These are phyloP conservation scores for Fraxinus pennsylvanica DNA, from an alignment of 257 asterid genomes.

Conservation along the genomic window DNA sequence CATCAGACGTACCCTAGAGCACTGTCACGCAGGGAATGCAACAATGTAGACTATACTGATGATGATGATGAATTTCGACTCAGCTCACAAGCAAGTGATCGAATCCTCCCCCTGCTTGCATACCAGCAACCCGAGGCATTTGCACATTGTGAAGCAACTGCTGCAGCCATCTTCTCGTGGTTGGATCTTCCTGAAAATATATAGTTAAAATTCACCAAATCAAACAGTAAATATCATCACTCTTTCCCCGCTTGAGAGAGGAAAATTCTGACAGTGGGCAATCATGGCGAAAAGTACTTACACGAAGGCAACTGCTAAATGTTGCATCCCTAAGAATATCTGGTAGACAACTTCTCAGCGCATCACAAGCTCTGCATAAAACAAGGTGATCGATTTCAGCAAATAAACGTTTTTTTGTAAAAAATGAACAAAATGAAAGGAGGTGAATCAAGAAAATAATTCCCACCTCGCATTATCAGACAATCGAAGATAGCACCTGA, in stretches of 20 bases:
- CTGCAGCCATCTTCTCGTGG: slow-evolving; percentile 84
- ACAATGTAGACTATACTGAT: not conserved
- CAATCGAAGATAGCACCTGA: slow-evolving; percentile 88
- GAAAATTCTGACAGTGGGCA: not conserved
- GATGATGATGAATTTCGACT: not conserved
- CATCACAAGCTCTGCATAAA: slow-evolving; percentile 79
- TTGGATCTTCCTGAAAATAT: slow-evolving; percentile 69
- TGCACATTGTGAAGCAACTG: slow-evolving; percentile 78
- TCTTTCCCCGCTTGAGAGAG: not conserved
- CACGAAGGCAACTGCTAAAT: slow-evolving; percentile 75
- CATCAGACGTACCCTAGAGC: not conserved
- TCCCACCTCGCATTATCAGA: slow-evolving; percentile 76
- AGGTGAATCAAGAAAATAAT: not conserved
- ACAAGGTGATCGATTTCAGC: slow-evolving; percentile 15
- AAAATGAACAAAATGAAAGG: not conserved
- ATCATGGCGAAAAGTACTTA: slow-evolving; percentile 34
- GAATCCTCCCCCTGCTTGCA: slow-evolving; percentile 73
- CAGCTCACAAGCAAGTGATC: slow-evolving; percentile 58
- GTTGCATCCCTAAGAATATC: slow-evolving; percentile 79
- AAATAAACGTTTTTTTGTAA: not conserved
- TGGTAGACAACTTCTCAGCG: slow-evolving; percentile 78
- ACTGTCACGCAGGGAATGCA: not conserved
- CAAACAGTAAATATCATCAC: not conserved
- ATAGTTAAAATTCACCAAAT: not conserved
- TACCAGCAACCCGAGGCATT: slow-evolving; percentile 61